Base-by-base conservation (phyloP, 2,329 filamentous ascomycete species). In the Colletotrichum cuscutae region DNA sequence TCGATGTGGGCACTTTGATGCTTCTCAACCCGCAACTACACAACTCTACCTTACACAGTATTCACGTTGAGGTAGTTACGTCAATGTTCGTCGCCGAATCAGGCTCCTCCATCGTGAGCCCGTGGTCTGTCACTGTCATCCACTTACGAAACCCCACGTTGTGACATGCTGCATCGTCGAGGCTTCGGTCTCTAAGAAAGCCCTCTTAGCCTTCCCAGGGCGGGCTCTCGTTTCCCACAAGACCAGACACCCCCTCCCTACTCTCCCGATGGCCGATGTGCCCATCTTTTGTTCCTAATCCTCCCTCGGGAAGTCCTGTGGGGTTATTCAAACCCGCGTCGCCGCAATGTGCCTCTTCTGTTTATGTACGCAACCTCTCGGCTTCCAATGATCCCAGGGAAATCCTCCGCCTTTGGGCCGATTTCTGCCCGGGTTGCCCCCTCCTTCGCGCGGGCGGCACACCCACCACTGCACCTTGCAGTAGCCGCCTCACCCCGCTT, bases 351-450 rank as follows among this genome's bases (percentile, higher is more conserved):
- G 13, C 37, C 37, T 42, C 37, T 24, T n/a, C 67, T 59, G 32
- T 15, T 30, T 15, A n/a, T n/a, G n/a, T n/a, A 26, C n/a, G 56
- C 60, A 35, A 46, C 53, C 49, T 65, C 49, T 73, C 71, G 67
- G 57, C 67, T 28, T 62, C 1, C 58, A 57, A 42, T 42, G 52
- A 67, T 73, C 67, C 60, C 35, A 49, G 70, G 53, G 46, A 49
- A 66, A 62, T 71, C 71, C 67, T 73, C 71, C 71, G 71, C 61
- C 67, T 70, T 62, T 73, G 68, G 71, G 49, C 61, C 68, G 68
- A 73, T 35, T 59, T 24, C 70, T 69, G 52, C 49, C 65, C 70
- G 70, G 59, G 59, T 58, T 56, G 24, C 49, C 71, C 61, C 71
- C 68, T 65, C 49, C 58, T 49, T 49, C 15, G 11, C 52, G 46